A percentile compares a stretch with the other conserved stretches of the same genome.
These are phyloP conservation scores for Aspergillus homomorphus DNA, from an alignment of 495 filamentous ascomycete genomes.

Conservation along the genomic window DNA sequence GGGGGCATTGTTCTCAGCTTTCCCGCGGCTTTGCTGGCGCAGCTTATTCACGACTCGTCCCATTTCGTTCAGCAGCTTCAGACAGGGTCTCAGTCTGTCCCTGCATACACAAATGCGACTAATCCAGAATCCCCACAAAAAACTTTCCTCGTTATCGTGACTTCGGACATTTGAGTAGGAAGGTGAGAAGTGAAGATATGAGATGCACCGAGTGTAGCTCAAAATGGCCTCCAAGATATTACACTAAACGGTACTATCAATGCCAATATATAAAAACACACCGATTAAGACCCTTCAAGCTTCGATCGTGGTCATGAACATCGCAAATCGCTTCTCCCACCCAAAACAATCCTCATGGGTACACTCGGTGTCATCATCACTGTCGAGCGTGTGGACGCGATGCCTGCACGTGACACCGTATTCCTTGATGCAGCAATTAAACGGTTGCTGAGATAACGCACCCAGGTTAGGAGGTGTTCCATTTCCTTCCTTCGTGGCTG, in stretches of 20 bases:
- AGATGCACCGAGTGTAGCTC: no score
- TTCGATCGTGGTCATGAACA: constrained; percentile 49
- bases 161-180: no score
- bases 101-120: no score
- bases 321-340: constrained; percentile 50
- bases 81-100: no score
- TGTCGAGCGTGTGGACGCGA: constrained; percentile 18
- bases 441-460: constrained; percentile 26
- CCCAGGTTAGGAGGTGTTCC: constrained; percentile 10
- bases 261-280: not conserved
- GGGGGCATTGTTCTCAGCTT: no score
- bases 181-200: no score
- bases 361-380: constrained; percentile 24
- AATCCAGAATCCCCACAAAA: no score
- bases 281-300: constrained; percentile 6
- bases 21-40: no score
- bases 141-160: no score
- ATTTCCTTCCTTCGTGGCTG: constrained; percentile 13
- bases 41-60: no score
- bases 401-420: constrained; percentile 48
- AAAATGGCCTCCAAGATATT: not conserved
- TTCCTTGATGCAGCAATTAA: constrained; percentile 49
- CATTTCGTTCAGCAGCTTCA: no score
- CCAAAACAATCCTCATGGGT: constrained; percentile 35
- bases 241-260: not conserved